A percentile compares a stretch with the other conserved stretches of the same genome.
Evolutionary conservation across 2,329 filamentous ascomycete genomes (phyloP).

Genomic region (Verticillium dahliae): DNA sequence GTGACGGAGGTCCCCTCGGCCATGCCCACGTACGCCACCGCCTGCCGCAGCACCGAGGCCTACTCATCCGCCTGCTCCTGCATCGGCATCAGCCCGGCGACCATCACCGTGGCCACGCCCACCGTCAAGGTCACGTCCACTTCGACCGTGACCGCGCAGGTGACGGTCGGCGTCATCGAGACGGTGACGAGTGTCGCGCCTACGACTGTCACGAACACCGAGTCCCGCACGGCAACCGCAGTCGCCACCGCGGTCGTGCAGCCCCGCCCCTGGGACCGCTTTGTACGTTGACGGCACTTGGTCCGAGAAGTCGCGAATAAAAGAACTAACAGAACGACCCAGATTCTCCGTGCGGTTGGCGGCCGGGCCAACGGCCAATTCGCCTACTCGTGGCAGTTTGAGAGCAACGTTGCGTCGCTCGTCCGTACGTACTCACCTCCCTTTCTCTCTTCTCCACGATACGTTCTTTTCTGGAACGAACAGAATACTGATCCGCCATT

Average conservation of each 20-base stretch:
- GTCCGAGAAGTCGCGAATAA: no score
- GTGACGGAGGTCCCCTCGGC: slow-evolving; percentile 6
- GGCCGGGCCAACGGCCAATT: not conserved
- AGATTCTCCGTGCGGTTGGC: not conserved
- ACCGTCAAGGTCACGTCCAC: slow-evolving; percentile 33
- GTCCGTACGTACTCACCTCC: not conserved
- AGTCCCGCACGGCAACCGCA: slow-evolving; percentile 3
- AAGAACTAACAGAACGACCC: not conserved
- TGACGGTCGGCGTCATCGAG: slow-evolving; percentile 2
- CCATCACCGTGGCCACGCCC: slow-evolving; percentile 14
- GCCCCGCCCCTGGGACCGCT: not conserved
- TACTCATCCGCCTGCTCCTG: slow-evolving; percentile 15
- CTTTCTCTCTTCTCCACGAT: not conserved
- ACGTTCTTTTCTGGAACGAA: not conserved
- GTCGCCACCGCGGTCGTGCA: not conserved
- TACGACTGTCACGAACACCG: slow-evolving; percentile 1
- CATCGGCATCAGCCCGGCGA: slow-evolving; percentile 9
- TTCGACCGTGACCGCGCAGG: slow-evolving; percentile 2
- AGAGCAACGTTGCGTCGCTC: not conserved
- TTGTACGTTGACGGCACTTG: not conserved
- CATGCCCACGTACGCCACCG: slow-evolving; percentile 12
- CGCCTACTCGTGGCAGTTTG: not conserved
- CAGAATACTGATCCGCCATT: not conserved
- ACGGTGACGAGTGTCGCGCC: slow-evolving; percentile 1
- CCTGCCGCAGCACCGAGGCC: slow-evolving; percentile 8